Base-by-base conservation (phyloP, 345 rosid genomes). In the Microthlaspi erraticum region DNA sequence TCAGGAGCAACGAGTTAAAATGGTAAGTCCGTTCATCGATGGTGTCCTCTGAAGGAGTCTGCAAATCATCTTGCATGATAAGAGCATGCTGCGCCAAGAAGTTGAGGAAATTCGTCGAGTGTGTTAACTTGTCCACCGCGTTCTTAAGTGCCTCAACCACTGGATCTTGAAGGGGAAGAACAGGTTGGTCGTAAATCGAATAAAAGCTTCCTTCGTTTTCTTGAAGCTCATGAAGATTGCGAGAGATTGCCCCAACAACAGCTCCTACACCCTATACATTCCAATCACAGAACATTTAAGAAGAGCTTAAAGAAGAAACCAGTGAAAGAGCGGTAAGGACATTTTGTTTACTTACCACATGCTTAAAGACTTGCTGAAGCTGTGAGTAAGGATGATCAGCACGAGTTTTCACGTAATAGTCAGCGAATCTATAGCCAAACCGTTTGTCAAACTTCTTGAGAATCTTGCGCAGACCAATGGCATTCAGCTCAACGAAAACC, bases 351-450 rank as follows among this genome's bases (percentile, higher is more conserved):
- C 64, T 81, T 94, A 94, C 99, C 98, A 95, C 98, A 66, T 95
- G 99, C 83, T 90, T 95, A 73, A 88, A 92, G 49, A 95, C 98
- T 90, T 92, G 99, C 70, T 90, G 99, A 77, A 95, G 87, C 85
- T 92, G 96, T 14, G 99, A 92, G 79, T 92, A 95, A 50, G 99
- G 99, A 85, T 95, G 99, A 81, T 92, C 86, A 45, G 98, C 96
- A 31, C 99, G 96, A 44, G 96, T 92, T 79, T 87, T 95, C 64
- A 95, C 96, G 68, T 92, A 92, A 76, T 87, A 88, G 81, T 95
- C 82, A 1, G 94, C 86, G 83, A 95, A 95, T 82, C 91, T 84
- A 81, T 86, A 95, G 60, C 89, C 96, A 81, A 95, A 88, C 44
- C 98, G 88, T 80, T 95, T 95, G 78, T 95, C 98, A 42, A 95